phyloP scores from a whole-genome alignment of 352 stramenopile genomes.

The Phytophthora pseudosyringae region DNA sequence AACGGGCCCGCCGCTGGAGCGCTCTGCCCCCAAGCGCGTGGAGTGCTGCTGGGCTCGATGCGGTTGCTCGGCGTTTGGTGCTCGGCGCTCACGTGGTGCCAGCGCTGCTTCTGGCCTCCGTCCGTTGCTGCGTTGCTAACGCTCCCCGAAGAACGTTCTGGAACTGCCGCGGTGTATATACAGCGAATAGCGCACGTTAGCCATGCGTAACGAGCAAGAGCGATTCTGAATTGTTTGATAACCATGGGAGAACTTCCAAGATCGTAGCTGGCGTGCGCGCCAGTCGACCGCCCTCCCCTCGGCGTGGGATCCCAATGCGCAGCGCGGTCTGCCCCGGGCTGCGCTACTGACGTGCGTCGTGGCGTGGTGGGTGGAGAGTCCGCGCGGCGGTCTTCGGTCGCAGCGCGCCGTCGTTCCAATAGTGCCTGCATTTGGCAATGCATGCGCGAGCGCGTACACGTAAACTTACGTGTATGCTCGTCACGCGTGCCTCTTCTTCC shows the following conservation, averaged over 20 bases:
- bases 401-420: constrained; percentile 20
- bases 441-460: neutral
- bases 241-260: constrained; percentile 25
- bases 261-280: constrained; percentile 32
- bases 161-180: constrained; percentile 31
- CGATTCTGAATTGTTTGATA: constrained; percentile 34
- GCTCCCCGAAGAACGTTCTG: constrained; percentile 32
- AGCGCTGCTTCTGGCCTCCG: constrained; percentile 19
- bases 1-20: constrained; percentile 9
- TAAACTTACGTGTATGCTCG: neutral
- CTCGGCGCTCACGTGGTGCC: constrained; percentile 10
- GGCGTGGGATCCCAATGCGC: constrained; percentile 3
- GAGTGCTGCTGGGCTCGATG: constrained; percentile 11
- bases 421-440: constrained; percentile 2
- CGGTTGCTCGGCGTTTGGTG: neutral
- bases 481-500: constrained; percentile 23
- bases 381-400: constrained; percentile 19
- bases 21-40: neutral
- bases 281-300: constrained; percentile 14
- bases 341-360: constrained; percentile 30
- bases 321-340: constrained; percentile 14
- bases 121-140: constrained; percentile 28
- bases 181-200: constrained; percentile 2
- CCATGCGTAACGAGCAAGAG: constrained; percentile 21
- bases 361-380: constrained; percentile 32